Evolutionary conservation across 1,284 basidiomycete genomes (phyloP).

Genomic region (Pascua sp.): DNA sequence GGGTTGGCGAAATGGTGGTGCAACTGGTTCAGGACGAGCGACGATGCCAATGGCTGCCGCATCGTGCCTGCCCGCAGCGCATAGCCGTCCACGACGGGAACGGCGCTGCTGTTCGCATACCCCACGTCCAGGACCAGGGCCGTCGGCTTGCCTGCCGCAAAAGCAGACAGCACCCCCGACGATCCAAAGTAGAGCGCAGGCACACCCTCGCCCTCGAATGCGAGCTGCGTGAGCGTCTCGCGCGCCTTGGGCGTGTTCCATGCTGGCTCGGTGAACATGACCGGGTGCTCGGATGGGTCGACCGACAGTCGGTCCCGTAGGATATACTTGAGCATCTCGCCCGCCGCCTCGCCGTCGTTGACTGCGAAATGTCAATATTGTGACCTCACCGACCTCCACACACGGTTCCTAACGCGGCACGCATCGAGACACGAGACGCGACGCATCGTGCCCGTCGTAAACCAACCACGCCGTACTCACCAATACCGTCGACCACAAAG

Average conservation of each 20-base stretch:
- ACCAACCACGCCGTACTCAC: constrained; percentile 54
- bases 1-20: constrained; percentile 36
- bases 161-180: constrained; percentile 93
- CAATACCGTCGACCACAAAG: constrained; percentile 79
- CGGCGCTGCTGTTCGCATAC: constrained; percentile 79
- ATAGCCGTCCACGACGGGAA: constrained; percentile 96
- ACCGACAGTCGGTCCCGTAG: constrained; percentile 70
- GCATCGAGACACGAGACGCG: not conserved
- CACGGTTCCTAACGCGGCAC: not conserved
- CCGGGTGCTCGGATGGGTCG: constrained; percentile 71
- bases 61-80: constrained; percentile 75
- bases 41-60: constrained; percentile 47
- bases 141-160: constrained; percentile 93
- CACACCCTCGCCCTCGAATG: constrained; percentile 91
- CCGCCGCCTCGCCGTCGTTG: constrained; percentile 70
- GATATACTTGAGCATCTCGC: constrained; percentile 70
- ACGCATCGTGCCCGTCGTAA: too few relatives aligned
- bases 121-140: constrained; percentile 94
- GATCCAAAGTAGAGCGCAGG: constrained; percentile 98
- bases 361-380: constrained; percentile 54
- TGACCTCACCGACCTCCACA: too few relatives aligned
- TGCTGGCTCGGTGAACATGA: constrained; percentile 90
- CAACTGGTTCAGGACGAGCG: constrained; percentile 46
- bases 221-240: constrained; percentile 90
- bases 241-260: constrained; percentile 90